Evolutionary conservation across 1,284 basidiomycete genomes (phyloP).

Genomic region (Ceratobasidium sp.): DNA sequence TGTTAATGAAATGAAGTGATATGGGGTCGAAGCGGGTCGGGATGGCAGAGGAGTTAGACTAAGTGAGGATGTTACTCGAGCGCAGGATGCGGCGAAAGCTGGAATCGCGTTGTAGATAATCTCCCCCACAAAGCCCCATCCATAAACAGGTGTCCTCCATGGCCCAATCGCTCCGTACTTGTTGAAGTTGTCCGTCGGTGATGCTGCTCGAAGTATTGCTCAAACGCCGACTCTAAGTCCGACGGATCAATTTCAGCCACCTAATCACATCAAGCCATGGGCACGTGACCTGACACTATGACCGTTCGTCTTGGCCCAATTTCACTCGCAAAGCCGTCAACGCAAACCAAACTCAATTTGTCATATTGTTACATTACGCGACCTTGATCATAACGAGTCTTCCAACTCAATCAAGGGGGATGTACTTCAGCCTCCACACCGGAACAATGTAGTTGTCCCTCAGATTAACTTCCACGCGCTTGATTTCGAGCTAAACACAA

Average conservation of each 20-base stretch:
- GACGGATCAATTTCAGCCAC: background rate
- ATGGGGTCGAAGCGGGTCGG: slow-evolving; percentile 21
- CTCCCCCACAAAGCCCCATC: slow-evolving; percentile 34
- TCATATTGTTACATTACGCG: no score
- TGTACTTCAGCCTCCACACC: no score
- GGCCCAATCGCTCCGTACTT: background rate
- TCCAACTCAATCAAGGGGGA: no score
- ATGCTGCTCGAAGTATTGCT: slow-evolving; percentile 7
- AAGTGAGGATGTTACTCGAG: background rate
- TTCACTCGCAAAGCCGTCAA: no score
- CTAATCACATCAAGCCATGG: background rate
- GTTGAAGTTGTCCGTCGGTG: slow-evolving; percentile 11
- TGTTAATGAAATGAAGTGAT: background rate
- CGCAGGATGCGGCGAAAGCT: background rate
- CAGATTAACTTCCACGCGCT: no score
- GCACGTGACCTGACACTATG: no score
- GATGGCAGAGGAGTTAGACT: slow-evolving; percentile 8
- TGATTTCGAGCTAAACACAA: no score
- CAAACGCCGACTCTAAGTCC: slow-evolving; percentile 11
- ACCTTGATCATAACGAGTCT: no score
- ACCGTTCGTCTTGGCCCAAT: no score
- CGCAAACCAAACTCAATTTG: no score
- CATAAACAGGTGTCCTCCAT: slow-evolving; percentile 3
- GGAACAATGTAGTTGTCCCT: no score
- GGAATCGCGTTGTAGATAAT: slow-evolving; percentile 12